Evolutionary conservation across 257 asterid genomes (phyloP).

Genomic region (Nicotiana paniculata): DNA sequence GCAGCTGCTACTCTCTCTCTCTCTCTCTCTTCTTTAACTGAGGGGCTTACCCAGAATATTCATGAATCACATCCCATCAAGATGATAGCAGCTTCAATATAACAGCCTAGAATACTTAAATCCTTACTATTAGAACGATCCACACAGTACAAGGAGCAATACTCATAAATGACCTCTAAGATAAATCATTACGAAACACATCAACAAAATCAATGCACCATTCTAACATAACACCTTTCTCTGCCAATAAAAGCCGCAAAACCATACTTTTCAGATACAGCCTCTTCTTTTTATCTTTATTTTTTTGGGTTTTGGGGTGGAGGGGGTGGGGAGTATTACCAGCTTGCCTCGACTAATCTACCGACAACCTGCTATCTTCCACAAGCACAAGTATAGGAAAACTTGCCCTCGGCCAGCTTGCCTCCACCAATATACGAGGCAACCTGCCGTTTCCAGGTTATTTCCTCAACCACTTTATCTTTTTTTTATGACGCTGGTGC

Average conservation of each 20-base stretch:
- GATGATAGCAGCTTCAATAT: not conserved
- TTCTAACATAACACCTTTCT: not conserved
- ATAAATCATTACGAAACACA: not conserved
- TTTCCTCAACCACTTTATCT: not conserved
- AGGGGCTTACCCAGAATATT: not conserved
- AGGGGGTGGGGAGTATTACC: not conserved
- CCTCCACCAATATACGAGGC: not conserved
- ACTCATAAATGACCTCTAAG: not conserved
- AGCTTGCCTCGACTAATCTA: not conserved
- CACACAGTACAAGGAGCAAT: not conserved
- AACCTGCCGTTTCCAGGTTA: not conserved
- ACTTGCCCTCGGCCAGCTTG: not conserved
- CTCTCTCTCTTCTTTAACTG: too few relatives aligned
- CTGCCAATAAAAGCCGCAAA: not conserved
- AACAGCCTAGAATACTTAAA: not conserved
- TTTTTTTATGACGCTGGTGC: not conserved
- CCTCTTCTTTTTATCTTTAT: not conserved
- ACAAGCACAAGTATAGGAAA: not conserved
- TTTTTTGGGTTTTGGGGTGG: too few relatives aligned
- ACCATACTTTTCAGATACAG: not conserved
- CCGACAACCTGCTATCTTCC: not conserved
- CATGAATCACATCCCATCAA: not conserved
- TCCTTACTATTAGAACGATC: not conserved
- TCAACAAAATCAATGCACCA: not conserved
- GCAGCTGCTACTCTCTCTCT: not conserved